These are phyloP conservation scores for Fusarium neocosmosporiellum DNA, from an alignment of 2,329 filamentous ascomycete species.

Conservation along the genomic window DNA sequence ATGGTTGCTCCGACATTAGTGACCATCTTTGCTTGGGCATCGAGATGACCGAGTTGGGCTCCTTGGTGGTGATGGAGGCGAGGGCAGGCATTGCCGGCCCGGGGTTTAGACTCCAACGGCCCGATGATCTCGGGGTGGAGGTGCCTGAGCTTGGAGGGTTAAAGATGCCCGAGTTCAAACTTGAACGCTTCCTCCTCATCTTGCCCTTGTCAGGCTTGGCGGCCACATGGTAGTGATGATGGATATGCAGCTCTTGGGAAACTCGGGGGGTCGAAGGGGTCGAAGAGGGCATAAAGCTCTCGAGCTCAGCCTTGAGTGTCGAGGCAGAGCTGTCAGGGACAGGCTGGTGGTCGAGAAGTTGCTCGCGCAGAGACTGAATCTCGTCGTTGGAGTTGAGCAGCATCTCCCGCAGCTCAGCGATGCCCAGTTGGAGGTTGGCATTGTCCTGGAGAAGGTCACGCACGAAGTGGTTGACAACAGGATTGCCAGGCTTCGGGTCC, in stretches of 20 bases:
- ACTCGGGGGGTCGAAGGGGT: conserved; percentile 40
- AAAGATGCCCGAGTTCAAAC: conserved; percentile 70
- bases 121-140: conserved; percentile 54
- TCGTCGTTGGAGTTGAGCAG: conserved; percentile 93
- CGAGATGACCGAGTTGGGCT: conserved; percentile 63
- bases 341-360: conserved; percentile 83
- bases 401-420: conserved; percentile 91
- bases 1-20: conserved; percentile 62
- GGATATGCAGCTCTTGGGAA: conserved; percentile 87
- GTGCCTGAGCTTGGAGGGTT: conserved; percentile 61
- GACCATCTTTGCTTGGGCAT: conserved; percentile 70
- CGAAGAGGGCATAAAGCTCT: conserved; percentile 55
- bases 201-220: conserved; percentile 71
- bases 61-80: conserved; percentile 55
- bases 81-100: conserved; percentile 54
- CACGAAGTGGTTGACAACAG: conserved; percentile 94
- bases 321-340: conserved; percentile 58
- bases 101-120: conserved; percentile 51
- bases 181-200: conserved; percentile 78
- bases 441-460: conserved; percentile 96
- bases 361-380: conserved; percentile 86
- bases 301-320: conserved; percentile 79
- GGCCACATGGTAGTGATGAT: conserved; percentile 89
- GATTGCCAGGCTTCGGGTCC: conserved; percentile 68
- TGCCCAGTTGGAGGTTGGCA: conserved; percentile 89